Conservation (phyloP, 768 basidiomycete species). For the Kwoniella mangroviensis region DNA sequence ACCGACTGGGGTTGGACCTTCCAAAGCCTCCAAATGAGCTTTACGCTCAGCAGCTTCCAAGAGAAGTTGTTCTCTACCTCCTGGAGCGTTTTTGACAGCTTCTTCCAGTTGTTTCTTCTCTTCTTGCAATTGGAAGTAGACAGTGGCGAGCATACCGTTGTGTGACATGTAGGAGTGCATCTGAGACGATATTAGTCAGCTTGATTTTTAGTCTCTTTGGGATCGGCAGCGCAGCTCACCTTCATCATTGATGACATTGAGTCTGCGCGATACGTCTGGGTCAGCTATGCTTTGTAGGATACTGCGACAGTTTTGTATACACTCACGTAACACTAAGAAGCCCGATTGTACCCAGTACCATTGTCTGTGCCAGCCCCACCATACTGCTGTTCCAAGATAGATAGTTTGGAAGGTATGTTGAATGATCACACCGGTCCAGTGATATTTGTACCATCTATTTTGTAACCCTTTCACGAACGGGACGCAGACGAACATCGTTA, state of each 20-base stretch:
- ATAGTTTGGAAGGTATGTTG: slow-evolving; percentile 80
- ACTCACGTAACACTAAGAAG: slow-evolving; percentile 57
- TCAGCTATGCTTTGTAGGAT: neutral
- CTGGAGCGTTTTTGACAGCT: slow-evolving; percentile 38
- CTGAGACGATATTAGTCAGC: slow-evolving; percentile 59
- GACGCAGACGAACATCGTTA: slow-evolving; percentile 73
- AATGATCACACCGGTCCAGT: slow-evolving; percentile 72
- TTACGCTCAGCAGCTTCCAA: slow-evolving; percentile 34
- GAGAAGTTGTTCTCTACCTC: slow-evolving; percentile 41
- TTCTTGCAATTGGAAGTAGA: slow-evolving; percentile 45
- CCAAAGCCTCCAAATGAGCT: slow-evolving; percentile 36
- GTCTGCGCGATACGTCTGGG: slow-evolving; percentile 62
- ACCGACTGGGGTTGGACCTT: slow-evolving; percentile 34
- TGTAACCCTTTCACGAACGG: slow-evolving; percentile 78
- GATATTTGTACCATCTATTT: slow-evolving; percentile 79
- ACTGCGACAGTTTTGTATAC: neutral
- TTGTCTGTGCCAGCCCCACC: slow-evolving; percentile 88
- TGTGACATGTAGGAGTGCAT: slow-evolving; percentile 91
- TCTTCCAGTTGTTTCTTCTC: slow-evolving; percentile 60
- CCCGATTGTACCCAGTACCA: slow-evolving; percentile 95
- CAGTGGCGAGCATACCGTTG: slow-evolving; percentile 79
- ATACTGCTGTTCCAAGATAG: slow-evolving; percentile 73
- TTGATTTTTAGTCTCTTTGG: neutral
- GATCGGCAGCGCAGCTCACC: slow-evolving; percentile 28
- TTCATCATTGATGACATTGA: slow-evolving; percentile 67